Evolutionary conservation across 2,329 filamentous ascomycete species (phyloP).

Genomic region (Knufia petricola): DNA sequence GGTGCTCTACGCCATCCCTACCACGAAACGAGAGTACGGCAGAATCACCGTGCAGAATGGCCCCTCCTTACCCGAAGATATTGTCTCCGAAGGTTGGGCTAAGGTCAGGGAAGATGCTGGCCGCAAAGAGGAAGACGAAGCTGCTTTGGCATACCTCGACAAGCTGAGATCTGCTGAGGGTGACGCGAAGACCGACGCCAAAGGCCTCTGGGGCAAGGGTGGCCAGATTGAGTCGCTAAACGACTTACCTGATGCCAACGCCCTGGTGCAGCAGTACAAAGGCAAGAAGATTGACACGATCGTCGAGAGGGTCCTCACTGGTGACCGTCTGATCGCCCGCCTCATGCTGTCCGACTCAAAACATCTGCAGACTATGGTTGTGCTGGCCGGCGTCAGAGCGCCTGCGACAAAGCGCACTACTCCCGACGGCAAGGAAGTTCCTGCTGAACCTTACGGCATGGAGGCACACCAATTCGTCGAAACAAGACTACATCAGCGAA

Average conservation of each 20-base stretch:
- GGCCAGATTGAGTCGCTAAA: constrained; percentile 65
- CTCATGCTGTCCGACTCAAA: constrained; percentile 70
- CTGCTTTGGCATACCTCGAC: constrained; percentile 60
- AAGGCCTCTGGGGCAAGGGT: constrained; percentile 67
- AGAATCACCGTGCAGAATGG: constrained; percentile 67
- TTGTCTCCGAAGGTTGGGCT: constrained; percentile 80
- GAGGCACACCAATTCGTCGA: constrained; percentile 87
- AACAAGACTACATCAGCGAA: constrained; percentile 71
- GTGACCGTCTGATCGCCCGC: constrained; percentile 79
- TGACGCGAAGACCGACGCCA: constrained; percentile 65
- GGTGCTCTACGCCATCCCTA: constrained; percentile 78
- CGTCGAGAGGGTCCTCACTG: constrained; percentile 82
- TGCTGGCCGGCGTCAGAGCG: constrained; percentile 79
- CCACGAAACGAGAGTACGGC: constrained; percentile 65
- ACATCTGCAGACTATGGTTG: constrained; percentile 79
- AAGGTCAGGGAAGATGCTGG: constrained; percentile 92
- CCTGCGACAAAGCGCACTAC: constrained; percentile 82
- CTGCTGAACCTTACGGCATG: constrained; percentile 81
- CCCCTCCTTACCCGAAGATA: constrained; percentile 66
- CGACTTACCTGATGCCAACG: constrained; percentile 65
- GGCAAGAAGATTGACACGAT: constrained; percentile 75
- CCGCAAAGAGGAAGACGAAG: constrained; percentile 77
- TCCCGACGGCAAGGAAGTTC: constrained; percentile 66
- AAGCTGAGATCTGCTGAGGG: constrained; percentile 67
- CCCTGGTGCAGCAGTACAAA: constrained; percentile 73